Evolutionary conservation across 2,329 filamentous ascomycete species (phyloP).

Genomic region (Acrocalymma vagum): DNA sequence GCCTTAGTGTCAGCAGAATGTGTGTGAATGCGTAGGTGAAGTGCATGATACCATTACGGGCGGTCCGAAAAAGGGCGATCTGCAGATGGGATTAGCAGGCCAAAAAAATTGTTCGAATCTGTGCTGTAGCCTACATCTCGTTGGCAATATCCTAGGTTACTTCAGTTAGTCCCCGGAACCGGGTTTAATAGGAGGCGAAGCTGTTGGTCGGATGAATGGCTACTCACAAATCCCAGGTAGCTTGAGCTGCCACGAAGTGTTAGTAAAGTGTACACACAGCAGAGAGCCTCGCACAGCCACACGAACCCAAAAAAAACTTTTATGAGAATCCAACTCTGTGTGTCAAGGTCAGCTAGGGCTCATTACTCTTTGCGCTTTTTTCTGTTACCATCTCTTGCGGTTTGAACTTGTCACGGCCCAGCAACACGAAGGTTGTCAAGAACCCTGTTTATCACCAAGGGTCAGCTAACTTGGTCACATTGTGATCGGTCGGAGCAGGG

Average conservation of each 20-base stretch:
- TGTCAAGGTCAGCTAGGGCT: conserved; percentile 15
- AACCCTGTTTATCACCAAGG: conserved; percentile 65
- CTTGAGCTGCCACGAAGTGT: conserved; percentile 57
- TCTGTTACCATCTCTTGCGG: conserved; percentile 66
- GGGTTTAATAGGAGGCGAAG: conserved; percentile 14
- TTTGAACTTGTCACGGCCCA: conserved; percentile 75
- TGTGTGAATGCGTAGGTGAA: conserved; percentile 13
- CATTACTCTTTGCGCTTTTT: not conserved
- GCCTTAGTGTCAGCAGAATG: conserved; percentile 33
- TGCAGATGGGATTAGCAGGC: conserved; percentile 32
- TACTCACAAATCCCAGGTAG: conserved; percentile 75
- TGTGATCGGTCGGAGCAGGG: conserved; percentile 1
- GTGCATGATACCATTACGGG: conserved; percentile 59
- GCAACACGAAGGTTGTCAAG: conserved; percentile 82
- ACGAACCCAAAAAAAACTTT: conserved; percentile 79
- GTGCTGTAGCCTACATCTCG: conserved; percentile 45
- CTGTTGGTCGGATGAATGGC: conserved; percentile 1
- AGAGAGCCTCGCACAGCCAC: conserved; percentile 12
- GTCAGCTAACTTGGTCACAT: conserved; percentile 8
- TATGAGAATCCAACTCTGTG: conserved; percentile 73
- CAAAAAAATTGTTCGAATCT: not conserved
- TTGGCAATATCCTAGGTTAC: conserved; percentile 53
- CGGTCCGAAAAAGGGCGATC: conserved; percentile 60
- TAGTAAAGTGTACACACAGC: conserved; percentile 10
- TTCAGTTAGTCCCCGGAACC: conserved; percentile 26